Evolutionary conservation across 371 early-diverging fungal species (phyloP).

Genomic region (Mycotypha africana): DNA sequence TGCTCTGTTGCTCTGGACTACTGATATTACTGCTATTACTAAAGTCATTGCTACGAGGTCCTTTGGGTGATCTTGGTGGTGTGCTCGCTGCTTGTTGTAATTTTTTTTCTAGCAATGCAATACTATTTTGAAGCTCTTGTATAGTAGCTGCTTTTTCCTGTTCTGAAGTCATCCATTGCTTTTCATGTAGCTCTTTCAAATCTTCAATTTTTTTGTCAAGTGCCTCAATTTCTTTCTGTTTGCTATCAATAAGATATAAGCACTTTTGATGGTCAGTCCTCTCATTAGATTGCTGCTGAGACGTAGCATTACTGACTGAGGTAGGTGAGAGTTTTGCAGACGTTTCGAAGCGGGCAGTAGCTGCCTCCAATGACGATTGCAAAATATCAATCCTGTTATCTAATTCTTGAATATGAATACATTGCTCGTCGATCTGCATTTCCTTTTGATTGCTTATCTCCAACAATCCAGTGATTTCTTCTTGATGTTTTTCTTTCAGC

Average conservation of each 20-base stretch:
- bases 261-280: neutral
- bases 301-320: neutral
- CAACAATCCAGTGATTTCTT: conserved; percentile 4
- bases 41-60: neutral
- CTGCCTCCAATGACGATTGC: conserved; percentile 33
- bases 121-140: conserved; percentile 30
- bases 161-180: conserved; percentile 25
- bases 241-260: neutral
- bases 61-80: conserved; percentile 1
- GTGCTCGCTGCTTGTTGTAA: conserved; percentile 3
- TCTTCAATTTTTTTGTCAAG: conserved; percentile 29
- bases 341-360: conserved; percentile 28
- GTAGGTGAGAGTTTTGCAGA: conserved; percentile 11
- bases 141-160: conserved; percentile 20
- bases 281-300: conserved; percentile 4
- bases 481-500: conserved; percentile 6
- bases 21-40: neutral
- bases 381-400: conserved; percentile 26
- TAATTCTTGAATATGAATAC: conserved; percentile 24
- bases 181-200: conserved; percentile 15
- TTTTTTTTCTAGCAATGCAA: conserved; percentile 12
- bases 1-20: neutral
- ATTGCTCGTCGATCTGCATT: conserved; percentile 15
- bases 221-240: conserved; percentile 13
- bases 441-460: conserved; percentile 11